Base-by-base conservation (phyloP, 2,329 filamentous ascomycete species). In the Trichoderma atroviride region DNA sequence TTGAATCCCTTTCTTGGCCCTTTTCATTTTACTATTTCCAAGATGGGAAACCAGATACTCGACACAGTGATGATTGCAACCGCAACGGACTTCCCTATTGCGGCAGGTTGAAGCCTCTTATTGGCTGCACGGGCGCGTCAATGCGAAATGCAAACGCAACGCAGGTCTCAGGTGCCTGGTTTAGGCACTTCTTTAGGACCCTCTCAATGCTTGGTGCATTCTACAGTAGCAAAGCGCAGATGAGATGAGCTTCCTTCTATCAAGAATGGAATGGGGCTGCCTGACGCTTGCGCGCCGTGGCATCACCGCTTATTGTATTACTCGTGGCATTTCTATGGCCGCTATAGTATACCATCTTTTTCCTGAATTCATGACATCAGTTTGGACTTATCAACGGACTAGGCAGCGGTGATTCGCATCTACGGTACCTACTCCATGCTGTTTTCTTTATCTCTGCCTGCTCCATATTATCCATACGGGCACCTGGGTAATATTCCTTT, bases 51-150 rank as follows among this genome's bases (percentile, higher is more conserved):
- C 27, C 27, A 29, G 52, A 27, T 33, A 22, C 29, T 35, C 33
- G 13, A 31, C 14, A 35, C 22, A 52, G 37, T 7, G 37, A 19
- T 2, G 5, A 40, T 29, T 24, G 40, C 27, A 62, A 9, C 24
- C 16, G 16, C 22, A n/a, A 40, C 63, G 22, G 47, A 66, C 35
- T 66, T 66, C 63, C 53, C 55, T 57, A 66, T 66, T 66, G 63
- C 52, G 63, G 53, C 37, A 47, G 27, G 14, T 22, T 35, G 63
- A 27, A n/a, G 63, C 19, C 53, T 66, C 63, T 58, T 40, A 66
- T 66, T 66, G 63, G 63, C 53, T 66, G 63, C 52, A 27, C 22
- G 47, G 22, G n/a, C n/a, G 63, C 62, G 33, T 56, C 50, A 31
- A 56, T 56, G 50, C 16, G 55, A 65, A 40, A 40, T 65, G 62